Evolutionary conservation across 768 basidiomycete species (phyloP).

Genomic region (Leccinum uliginosum): DNA sequence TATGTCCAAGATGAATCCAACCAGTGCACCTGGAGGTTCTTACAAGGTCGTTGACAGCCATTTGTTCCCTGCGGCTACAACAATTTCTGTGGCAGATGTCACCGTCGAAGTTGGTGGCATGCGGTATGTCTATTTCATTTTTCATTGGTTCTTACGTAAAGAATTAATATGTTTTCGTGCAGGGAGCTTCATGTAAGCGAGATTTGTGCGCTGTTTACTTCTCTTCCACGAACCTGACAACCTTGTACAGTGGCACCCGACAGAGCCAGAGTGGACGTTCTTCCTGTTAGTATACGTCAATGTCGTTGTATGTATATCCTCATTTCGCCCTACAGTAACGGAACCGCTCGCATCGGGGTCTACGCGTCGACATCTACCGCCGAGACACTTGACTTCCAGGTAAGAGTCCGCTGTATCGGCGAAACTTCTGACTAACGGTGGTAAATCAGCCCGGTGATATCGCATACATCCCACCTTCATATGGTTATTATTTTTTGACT

Average conservation of each 20-base stretch:
- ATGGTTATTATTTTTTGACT: constrained; percentile 7
- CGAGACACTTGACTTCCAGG: constrained; percentile 44
- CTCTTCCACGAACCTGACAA: background rate
- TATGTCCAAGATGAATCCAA: constrained; percentile 44
- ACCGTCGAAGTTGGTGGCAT: constrained; percentile 57
- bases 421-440: background rate
- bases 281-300: constrained; percentile 29
- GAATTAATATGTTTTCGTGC: background rate
- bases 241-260: constrained; percentile 45
- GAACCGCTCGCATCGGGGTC: constrained; percentile 39
- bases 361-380: constrained; percentile 40
- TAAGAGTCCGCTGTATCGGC: background rate
- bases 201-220: background rate
- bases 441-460: constrained; percentile 29
- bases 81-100: constrained; percentile 55
- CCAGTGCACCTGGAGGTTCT: constrained; percentile 47
- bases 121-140: constrained; percentile 34
- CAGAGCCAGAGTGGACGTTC: constrained; percentile 45
- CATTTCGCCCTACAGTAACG: constrained; percentile 24
- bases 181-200: constrained; percentile 46
- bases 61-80: constrained; percentile 50
- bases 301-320: background rate
- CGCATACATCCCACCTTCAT: constrained; percentile 25
- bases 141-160: background rate
- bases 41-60: constrained; percentile 59